These are phyloP conservation scores for Cyphellophora attinorum DNA, from an alignment of 2,329 filamentous ascomycete genomes.

Conservation along the genomic window DNA sequence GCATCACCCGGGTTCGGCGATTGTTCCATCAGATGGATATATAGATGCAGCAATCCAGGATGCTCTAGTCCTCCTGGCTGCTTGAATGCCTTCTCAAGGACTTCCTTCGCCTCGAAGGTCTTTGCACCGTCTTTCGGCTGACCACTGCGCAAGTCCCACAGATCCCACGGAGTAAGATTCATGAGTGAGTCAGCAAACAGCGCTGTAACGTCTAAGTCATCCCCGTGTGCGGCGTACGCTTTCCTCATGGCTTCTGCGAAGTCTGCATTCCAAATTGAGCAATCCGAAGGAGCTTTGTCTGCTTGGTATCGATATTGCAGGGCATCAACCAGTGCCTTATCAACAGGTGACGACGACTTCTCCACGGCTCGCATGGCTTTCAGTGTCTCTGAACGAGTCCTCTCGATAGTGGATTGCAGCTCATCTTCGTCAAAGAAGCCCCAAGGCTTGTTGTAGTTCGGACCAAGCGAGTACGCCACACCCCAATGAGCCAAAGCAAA, in stretches of 20 bases:
- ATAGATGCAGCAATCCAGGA: constrained; percentile 63
- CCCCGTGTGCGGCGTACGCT: constrained; percentile 43
- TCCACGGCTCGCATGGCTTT: constrained; percentile 32
- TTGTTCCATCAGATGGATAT: constrained; percentile 74
- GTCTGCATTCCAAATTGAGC: constrained; percentile 44
- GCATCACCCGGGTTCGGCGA: constrained; percentile 56
- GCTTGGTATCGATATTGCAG: constrained; percentile 53
- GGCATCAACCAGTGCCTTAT: constrained; percentile 55
- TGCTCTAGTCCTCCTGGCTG: constrained; percentile 44
- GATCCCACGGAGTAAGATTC: constrained; percentile 55
- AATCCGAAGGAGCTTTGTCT: constrained; percentile 38
- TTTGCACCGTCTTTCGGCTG: constrained; percentile 44
- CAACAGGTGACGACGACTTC: constrained; percentile 37
- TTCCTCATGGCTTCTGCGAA: constrained; percentile 54
- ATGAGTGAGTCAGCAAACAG: constrained; percentile 58
- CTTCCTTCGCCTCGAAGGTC: constrained; percentile 48
- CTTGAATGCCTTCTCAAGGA: constrained; percentile 50
- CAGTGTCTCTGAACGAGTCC: constrained; percentile 12
- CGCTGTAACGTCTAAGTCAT: constrained; percentile 54
- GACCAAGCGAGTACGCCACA: constrained; percentile 56
- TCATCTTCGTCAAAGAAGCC: constrained; percentile 57
- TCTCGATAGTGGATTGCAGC: constrained; percentile 26
- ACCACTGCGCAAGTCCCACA: constrained; percentile 54
- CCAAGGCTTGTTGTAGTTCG: constrained; percentile 77
- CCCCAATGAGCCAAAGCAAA: constrained; percentile 34